Base-by-base conservation (phyloP, 2,329 filamentous ascomycete genomes). In the Colletotrichum sublineola region DNA sequence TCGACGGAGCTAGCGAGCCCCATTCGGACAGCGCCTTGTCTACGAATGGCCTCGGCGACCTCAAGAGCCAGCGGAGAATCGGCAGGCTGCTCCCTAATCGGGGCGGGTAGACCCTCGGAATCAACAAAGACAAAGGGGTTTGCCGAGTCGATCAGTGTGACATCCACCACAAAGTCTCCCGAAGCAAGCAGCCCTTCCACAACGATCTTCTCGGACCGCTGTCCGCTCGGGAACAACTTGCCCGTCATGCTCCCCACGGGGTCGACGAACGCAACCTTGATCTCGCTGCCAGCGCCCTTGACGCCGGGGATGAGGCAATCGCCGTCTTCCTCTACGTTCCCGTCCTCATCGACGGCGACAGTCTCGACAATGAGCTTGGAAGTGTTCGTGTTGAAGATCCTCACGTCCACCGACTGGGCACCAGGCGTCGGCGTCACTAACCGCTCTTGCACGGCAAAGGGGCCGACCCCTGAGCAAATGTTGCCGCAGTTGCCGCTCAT, bases 351-450 rank as follows among this genome's bases (percentile, higher is more conserved):
- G 5, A 90, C 80, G 0, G 84, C 78, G 63, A 92, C 89, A 0
- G 85, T 87, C 5, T 88, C 84, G 18, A 87, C 79, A 31, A 92
- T 87, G 15, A 87, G 77, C 63, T 89, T 88, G 0, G 81, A 81
- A 0, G 90, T 92, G 75, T 92, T 92, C 11, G 88, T 92, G 77
- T 92, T 92, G 75, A 85, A 86, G 7, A 92, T 87, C 73, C 86
- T 56, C 76, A 82, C 73, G 42, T 71, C 68, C 7, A 68, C 42
- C 3, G 31, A 38, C 24, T 36, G 57, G 15, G 64, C 65, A 67
- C 76, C 73, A 18, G 73, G 75, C 15, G 70, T 18, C 11, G 79
- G 73, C 0, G 52, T 42, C 67, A 81, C 68, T 84, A 83, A 9
- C 84, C 85, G 81, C 42, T 87, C 81, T 73, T 91, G 85, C 9